Evolutionary conservation across 371 early-diverging fungal genomes (phyloP).

Genomic region (Mortierella sp.): DNA sequence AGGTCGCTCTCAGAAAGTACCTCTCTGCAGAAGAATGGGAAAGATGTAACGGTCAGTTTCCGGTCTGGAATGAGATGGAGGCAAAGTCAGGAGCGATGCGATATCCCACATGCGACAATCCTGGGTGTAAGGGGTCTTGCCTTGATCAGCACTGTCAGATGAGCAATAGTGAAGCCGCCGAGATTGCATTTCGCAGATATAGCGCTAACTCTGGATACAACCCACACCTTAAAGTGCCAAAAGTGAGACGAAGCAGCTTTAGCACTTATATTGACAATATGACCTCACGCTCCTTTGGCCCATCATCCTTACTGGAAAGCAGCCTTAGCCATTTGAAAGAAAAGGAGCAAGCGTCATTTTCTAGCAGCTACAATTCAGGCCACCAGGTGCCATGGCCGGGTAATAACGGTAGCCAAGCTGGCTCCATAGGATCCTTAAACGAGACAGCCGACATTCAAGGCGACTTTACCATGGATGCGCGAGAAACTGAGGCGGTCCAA

Average conservation of each 20-base stretch:
- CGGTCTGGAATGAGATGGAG: slow-evolving; percentile 18
- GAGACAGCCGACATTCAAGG: slow-evolving; percentile 25
- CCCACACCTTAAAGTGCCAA: slow-evolving; percentile 15
- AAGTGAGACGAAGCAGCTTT: slow-evolving; percentile 49
- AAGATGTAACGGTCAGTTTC: slow-evolving; percentile 9
- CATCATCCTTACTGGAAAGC: slow-evolving; percentile 33
- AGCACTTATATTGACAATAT: slow-evolving; percentile 52
- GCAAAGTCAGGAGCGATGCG: slow-evolving; percentile 1
- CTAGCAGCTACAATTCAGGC: slow-evolving; percentile 28
- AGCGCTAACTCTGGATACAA: slow-evolving; percentile 21
- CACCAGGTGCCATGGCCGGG: slow-evolving; percentile 25
- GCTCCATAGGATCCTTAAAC: slow-evolving; percentile 7
- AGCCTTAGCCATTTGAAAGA: slow-evolving; percentile 42
- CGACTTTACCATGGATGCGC: slow-evolving; percentile 53
- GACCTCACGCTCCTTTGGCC: slow-evolving; percentile 33
- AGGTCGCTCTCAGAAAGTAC: slow-evolving; percentile 27
- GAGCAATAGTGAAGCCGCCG: background rate
- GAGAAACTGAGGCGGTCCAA: slow-evolving; percentile 44
- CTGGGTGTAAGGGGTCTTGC: slow-evolving; percentile 20
- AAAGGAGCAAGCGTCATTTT: slow-evolving; percentile 33
- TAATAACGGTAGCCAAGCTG: slow-evolving; percentile 18
- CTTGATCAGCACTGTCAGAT: slow-evolving; percentile 19
- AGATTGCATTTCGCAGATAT: slow-evolving; percentile 16
- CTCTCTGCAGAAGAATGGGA: slow-evolving; percentile 36
- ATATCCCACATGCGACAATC: slow-evolving; percentile 8